Percentiles rank a stretch among this genome's conserved stretches.
Evolutionary conservation across 495 filamentous ascomycete genomes (phyloP).

Genomic region (Aspergillus incahuasiensis): DNA sequence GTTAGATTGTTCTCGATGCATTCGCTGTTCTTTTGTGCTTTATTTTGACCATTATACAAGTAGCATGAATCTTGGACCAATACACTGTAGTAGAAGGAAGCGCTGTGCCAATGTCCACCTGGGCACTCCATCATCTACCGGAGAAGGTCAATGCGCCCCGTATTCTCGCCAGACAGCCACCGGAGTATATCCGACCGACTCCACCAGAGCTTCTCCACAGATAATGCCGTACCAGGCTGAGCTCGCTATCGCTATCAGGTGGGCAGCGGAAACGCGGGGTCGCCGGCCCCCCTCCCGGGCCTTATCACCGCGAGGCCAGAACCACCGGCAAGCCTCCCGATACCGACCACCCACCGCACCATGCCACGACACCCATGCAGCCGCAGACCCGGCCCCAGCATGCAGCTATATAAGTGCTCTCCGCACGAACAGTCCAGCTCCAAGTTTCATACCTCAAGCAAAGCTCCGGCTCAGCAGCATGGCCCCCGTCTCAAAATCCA

Average conservation of each 20-base stretch:
- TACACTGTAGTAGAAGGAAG: too few species aligned
- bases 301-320: background rate
- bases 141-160: too few species aligned
- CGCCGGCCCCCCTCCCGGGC: background rate
- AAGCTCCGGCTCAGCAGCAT: background rate
- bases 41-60: too few species aligned
- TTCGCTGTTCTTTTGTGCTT: too few species aligned
- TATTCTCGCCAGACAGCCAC: too few species aligned
- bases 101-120: too few species aligned
- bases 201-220: background rate
- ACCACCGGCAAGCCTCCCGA: background rate
- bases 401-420: background rate
- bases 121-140: too few species aligned
- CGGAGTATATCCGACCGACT: background rate
- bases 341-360: background rate
- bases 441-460: too few species aligned
- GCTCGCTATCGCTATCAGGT: background rate
- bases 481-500: constrained; percentile 6
- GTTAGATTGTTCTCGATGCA: too few species aligned
- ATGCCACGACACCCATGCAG: background rate
- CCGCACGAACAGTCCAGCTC: too few species aligned
- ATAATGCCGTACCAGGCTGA: background rate
- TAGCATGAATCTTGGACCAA: too few species aligned
- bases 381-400: too few species aligned
- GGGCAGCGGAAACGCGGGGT: background rate